Evolutionary conservation across 2,329 filamentous ascomycete species (phyloP).

Genomic region (Botrytis medusae): DNA sequence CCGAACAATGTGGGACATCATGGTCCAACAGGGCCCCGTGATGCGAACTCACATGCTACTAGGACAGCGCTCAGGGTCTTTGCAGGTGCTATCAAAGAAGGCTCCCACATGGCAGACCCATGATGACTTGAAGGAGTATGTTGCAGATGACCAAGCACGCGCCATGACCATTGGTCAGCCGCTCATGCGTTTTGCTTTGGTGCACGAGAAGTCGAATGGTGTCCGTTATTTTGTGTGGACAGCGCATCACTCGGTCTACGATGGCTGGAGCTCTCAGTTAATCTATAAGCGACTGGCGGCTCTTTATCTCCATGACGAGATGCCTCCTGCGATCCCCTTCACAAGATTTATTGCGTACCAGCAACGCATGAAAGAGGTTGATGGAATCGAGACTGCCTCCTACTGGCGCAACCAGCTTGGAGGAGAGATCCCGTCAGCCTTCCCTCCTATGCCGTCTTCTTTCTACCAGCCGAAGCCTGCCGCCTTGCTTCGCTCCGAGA

Average conservation of each 20-base stretch:
- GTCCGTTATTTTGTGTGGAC: constrained; percentile 4
- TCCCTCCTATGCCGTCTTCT: no score
- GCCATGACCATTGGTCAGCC: neutral
- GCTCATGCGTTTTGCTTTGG: constrained; percentile 4
- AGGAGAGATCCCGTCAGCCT: no score
- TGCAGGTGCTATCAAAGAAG: neutral
- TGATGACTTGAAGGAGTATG: neutral
- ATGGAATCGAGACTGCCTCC: no score
- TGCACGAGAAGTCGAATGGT: neutral
- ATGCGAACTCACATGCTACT: constrained; percentile 2
- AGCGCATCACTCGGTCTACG: constrained; percentile 7
- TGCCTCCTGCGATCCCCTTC: no score
- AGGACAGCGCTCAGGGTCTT: neutral
- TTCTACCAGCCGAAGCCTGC: no score
- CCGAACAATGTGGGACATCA: neutral
- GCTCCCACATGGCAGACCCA: neutral
- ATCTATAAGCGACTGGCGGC: no score
- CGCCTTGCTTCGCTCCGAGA: no score
- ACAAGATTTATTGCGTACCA: no score
- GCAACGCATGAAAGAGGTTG: no score
- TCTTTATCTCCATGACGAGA: no score
- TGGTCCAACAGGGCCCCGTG: neutral
- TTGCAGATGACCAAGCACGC: neutral
- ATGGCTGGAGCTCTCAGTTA: neutral
- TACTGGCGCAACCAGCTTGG: no score